phyloP scores from a whole-genome alignment of 2,329 filamentous ascomycete genomes.

The Colletotrichum sp. region DNA sequence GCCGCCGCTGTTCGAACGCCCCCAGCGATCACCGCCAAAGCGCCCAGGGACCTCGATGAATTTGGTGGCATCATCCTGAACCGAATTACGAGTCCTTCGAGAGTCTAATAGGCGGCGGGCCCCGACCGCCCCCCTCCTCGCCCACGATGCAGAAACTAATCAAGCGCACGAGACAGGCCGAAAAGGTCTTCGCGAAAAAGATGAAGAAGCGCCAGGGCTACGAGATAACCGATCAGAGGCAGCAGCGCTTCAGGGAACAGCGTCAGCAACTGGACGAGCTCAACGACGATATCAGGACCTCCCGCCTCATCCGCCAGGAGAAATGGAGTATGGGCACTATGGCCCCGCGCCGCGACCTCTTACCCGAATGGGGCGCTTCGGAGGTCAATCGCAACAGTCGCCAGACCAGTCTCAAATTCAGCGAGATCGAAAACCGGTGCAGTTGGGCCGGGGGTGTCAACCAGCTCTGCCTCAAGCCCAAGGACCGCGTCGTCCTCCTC shows the following conservation, averaged over 20 bases:
- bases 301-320: conserved; percentile 65
- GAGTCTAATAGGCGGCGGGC: neutral
- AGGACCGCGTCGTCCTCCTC: conserved; percentile 83
- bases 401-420: conserved; percentile 33
- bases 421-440: conserved; percentile 47
- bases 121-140: neutral
- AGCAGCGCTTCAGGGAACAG: conserved; percentile 36
- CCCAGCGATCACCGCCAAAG: neutral
- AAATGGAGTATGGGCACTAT: conserved; percentile 81
- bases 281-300: conserved; percentile 28
- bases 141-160: conserved; percentile 72
- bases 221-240: conserved; percentile 30
- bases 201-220: conserved; percentile 44
- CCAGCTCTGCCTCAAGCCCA: conserved; percentile 66
- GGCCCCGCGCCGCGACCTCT: conserved; percentile 77
- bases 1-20: neutral
- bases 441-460: conserved; percentile 61
- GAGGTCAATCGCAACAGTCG: conserved; percentile 39
- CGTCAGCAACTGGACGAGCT: conserved; percentile 39
- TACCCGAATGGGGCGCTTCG: conserved; percentile 61
- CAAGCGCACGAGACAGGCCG: conserved; percentile 68
- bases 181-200: conserved; percentile 65
- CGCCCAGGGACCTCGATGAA: neutral
- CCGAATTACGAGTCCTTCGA: neutral
- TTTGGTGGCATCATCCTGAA: neutral